Base-by-base conservation (phyloP, 371 early-diverging fungal species). In the Apophysomyces trapeziformis region DNA sequence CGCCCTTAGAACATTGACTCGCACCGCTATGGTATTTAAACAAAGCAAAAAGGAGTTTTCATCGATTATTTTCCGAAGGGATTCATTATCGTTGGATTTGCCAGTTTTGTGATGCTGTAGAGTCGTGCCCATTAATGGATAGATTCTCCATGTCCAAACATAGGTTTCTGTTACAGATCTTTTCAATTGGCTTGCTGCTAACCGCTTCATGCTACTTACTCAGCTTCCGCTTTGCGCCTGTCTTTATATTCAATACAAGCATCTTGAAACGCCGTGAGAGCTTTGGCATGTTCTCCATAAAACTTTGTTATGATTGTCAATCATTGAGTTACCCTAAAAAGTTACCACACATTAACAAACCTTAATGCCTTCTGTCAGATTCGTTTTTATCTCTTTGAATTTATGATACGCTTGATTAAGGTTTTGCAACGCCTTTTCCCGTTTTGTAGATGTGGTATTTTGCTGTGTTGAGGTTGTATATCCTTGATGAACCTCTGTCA, bases 341-440 rank as follows among this genome's bases (percentile, higher is more conserved):
- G 32, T 26, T 1, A 26, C 32, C 32, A 26, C 32, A 26, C 32
- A 26, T 21, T 58, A 4, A 57, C 38, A 57, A 76, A 81, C 82
- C 72, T 86, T 83, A 12, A 86, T 71, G 7, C 93, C 94, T 68
- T 93, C 92, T 18, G 82, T 76, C 38, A 94, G 68, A 58, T 90
- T 90, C 8, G 74, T 78, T 21, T 84, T 76, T 14, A 92, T 87
- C 39, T 90, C 89, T 63, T 82, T 82, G 72, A 87, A 93, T 57
- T 83, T 81, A 66, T 84, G 79, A 68, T 87, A 89, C 0, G 87
- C 92, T 2, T 74, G 78, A 38, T 92, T 91, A 61, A 93, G 74
- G 59, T 88, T 91, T 56, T 79, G 83, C 37, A 93, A 71, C 0
- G 90, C 90, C 65, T 85, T 80, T 63, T 91, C 90, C 3, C 94